Base-by-base conservation (phyloP, 2,329 filamentous ascomycete genomes). In the Furcasterigmium furcatum region DNA sequence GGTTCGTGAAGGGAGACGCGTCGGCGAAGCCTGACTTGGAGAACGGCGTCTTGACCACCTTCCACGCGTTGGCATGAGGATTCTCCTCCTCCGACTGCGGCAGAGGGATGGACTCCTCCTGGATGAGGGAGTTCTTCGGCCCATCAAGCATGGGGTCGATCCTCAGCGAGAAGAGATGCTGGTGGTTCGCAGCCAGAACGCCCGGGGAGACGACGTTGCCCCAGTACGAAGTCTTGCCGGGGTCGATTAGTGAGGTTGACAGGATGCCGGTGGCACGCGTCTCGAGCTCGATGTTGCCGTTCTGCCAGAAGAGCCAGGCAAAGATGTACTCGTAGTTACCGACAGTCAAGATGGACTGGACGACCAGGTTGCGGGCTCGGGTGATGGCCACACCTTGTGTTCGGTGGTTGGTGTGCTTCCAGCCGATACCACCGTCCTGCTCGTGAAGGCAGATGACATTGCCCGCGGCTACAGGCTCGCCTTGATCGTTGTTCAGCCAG, bases 311-410 rank as follows among this genome's bases (percentile, higher is more conserved):
- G 50, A 80, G 77, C 62, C 76, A 86, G 2, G 77, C 74, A 47
- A 87, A 79, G 34, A 86, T 74, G 57, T 87, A 87, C 56, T 87
- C 84, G 66, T 88, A 87, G 64, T 88, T 87, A 18, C 79, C 79
- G 2, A 87, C 73, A 0, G 46, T 45, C 3, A 47, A 16, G 27
- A 47, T 38, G 30, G 32, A 44, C 22, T 44, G 32, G n/a, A 47
- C 34, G 5, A 47, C 34, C 10, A 47, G 25, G 14, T 47, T 25
- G 16, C 46, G 34, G 14, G 24, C 30, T 18, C 46, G 38, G 0
- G 78, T 79, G 1, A 86, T 79, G 2, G 82, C 79, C 1, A 81
- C 80, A 2, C 79, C 73, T 22, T 73, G 71, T 0, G 81, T 87
- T 4, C 83, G 72, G 67, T 77, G 85, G 65, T 87, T 86, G 5